These are phyloP conservation scores for Penicillium desertorum DNA, from an alignment of 495 filamentous ascomycete species.

Conservation along the genomic window DNA sequence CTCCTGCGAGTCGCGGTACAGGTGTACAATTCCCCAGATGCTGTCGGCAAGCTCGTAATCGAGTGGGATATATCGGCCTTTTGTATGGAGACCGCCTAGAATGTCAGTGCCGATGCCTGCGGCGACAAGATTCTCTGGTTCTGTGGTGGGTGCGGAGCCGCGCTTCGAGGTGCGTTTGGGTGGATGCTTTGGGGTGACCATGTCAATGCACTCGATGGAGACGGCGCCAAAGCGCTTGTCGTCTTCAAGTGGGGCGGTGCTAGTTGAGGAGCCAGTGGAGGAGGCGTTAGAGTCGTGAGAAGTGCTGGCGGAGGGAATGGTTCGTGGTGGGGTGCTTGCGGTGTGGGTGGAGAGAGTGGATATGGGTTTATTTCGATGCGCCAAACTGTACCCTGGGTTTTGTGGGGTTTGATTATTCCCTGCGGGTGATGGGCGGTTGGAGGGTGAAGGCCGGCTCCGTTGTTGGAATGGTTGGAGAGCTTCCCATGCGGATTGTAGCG, in stretches of 20 bases:
- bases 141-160: conserved; percentile 4
- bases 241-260: conserved; percentile 26
- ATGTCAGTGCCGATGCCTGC: conserved; percentile 53
- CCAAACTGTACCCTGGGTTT: conserved; percentile 1
- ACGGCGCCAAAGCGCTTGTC: conserved; percentile 68
- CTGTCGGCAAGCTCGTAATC: conserved; percentile 76
- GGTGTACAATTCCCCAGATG: conserved; percentile 89
- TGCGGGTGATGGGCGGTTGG: conserved; percentile 9
- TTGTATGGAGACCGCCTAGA: conserved; percentile 61
- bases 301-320: not conserved
- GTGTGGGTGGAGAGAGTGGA: not conserved
- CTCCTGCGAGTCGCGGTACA: conserved; percentile 84
- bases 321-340: conserved; percentile 3
- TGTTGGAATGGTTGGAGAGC: conserved; percentile 45
- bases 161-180: conserved; percentile 18
- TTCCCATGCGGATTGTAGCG: conserved; percentile 44
- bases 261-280: conserved; percentile 4
- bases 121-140: conserved; percentile 39
- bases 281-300: not conserved
- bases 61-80: conserved; percentile 74
- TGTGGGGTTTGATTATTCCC: conserved; percentile 4
- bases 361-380: conserved; percentile 4
- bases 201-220: conserved; percentile 66
- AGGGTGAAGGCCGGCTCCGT: conserved; percentile 21
- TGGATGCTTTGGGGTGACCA: conserved; percentile 44